Conservation (phyloP, 495 filamentous ascomycete species). For the Xylaria scruposa region DNA sequence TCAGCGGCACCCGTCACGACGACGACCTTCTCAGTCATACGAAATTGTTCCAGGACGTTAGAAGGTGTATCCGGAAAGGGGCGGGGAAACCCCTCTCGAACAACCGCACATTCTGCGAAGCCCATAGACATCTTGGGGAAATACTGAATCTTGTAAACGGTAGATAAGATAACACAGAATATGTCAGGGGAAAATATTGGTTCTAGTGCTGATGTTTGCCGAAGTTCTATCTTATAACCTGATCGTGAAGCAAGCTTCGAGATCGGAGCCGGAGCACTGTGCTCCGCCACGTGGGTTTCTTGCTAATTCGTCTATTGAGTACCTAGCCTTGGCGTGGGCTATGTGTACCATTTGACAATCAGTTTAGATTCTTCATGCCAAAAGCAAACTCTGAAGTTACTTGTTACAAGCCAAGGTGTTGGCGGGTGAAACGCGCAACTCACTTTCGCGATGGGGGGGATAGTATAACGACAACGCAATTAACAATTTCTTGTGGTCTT, state of each 20-base stretch:
- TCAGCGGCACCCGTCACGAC: neutral
- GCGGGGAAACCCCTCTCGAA: neutral
- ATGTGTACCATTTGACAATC: neutral
- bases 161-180: neutral
- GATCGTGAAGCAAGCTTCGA: neutral
- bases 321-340: neutral
- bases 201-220: neutral
- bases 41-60: neutral
- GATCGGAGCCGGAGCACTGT: neutral
- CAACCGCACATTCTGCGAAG: neutral
- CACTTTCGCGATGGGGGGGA: no score
- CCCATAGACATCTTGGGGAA: neutral
- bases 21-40: neutral
- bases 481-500: no score
- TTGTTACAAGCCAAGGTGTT: no score
- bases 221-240: neutral
- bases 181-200: neutral
- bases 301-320: neutral
- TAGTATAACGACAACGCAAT: no score
- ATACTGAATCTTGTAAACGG: neutral
- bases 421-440: no score
- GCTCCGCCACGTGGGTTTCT: neutral
- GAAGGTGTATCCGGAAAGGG: neutral
- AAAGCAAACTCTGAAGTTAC: no score
- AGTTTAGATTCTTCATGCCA: no score